Evolutionary conservation across 2,329 filamentous ascomycete genomes (phyloP), one percentile per base, ranked within the genome.

Genomic region (Pezicula neosporulosa): DNA sequence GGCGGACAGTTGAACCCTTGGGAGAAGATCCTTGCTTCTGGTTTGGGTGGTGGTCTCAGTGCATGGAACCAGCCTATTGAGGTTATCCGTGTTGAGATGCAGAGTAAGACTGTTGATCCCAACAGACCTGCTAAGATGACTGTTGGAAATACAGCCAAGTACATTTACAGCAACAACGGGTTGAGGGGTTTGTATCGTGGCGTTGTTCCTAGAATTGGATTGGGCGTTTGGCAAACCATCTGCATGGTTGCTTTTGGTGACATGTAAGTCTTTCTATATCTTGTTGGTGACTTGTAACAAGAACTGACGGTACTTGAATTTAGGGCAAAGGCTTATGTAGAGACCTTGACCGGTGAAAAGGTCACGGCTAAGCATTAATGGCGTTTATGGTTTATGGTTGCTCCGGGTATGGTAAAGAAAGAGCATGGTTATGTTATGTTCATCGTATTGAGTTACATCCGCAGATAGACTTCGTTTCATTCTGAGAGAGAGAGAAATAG

Each of bases 1-100:
- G 78, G 78, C 60, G 83, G 93, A 69, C 91, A 90, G 77, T 83
- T 99, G 58, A 77, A 76, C 61, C 83, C 87, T 28, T 68, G 77
- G 55, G 94, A 99, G 80, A 97, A 97, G 83, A 87, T 99, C 67
- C 70, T 90, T 51, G 92, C 94, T 44, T 90, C 86, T 57, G 83
- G 84, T 59, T 70, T 99, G 9, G 94, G 94, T 76, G 94, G 94
- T 82, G 94, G 94, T 69, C 80, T 99, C 65, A 91, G 86, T 57
- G 94, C 94, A 59, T 99, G 94, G 94, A 99, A 99, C 77, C 94
- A 99, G 81, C 94, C 94, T 57, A 99, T 99, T 70, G 94, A 99
- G 83, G 94, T 99, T 70, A 97, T 99, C 70, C 90, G 94, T 59
- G 93, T 99, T 56, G 94, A 99, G 83, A 97, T 99, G 90, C 94